These are phyloP conservation scores for Erodium moschatum DNA, from an alignment of 441 rosid genomes.

Conservation along the genomic window DNA sequence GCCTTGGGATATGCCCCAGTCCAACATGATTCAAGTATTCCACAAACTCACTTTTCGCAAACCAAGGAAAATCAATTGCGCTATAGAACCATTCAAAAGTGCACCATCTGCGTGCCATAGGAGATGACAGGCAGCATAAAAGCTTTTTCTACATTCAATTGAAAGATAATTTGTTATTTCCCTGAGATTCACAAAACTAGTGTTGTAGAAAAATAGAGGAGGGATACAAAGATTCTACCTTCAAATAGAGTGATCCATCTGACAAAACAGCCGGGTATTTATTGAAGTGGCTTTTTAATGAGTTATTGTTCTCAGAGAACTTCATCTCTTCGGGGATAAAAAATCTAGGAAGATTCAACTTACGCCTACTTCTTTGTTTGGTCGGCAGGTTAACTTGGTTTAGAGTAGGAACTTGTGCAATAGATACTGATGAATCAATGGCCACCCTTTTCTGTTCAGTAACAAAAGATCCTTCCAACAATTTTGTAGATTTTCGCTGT, in stretches of 20 bases:
- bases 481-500: conserved; percentile 38
- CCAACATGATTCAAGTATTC: conserved; percentile 92
- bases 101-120: conserved; percentile 72
- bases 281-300: conserved; percentile 27
- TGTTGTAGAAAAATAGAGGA: conserved; percentile 10
- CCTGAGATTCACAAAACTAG: not conserved
- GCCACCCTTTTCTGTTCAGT: conserved; percentile 35
- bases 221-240: conserved; percentile 36
- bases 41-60: conserved; percentile 83
- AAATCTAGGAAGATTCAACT: conserved; percentile 42
- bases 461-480: conserved; percentile 31
- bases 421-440: conserved; percentile 29
- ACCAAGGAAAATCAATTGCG: conserved; percentile 97
- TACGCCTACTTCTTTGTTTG: conserved; percentile 55
- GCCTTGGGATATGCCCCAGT: conserved; percentile 79
- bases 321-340: conserved; percentile 31
- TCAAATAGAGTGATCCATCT: conserved; percentile 29
- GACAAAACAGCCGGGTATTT: conserved; percentile 24
- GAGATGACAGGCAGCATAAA: conserved; percentile 55
- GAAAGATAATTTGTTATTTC: conserved; percentile 8
- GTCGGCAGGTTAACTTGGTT: conserved; percentile 31
- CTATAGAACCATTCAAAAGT: conserved; percentile 94
- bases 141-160: conserved; percentile 47
- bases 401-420: conserved; percentile 35
- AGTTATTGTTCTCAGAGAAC: conserved; percentile 29